Conservation (phyloP, 2,329 filamentous ascomycete genomes). For the Arthroderma sp. region DNA sequence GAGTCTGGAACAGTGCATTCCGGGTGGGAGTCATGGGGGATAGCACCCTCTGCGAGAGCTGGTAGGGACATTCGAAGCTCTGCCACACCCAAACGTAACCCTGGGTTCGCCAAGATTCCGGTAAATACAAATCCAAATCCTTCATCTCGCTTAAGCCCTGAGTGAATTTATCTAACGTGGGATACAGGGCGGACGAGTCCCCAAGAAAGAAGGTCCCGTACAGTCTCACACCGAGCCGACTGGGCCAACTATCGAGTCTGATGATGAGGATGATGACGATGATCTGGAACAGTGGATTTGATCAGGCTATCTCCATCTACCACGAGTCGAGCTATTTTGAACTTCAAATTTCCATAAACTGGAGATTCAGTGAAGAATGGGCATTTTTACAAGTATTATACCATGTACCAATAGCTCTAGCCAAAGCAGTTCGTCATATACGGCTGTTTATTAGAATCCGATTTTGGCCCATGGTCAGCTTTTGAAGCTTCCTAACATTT, state of each 20-base stretch:
- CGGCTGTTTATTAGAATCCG: no score
- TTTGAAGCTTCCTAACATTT: no score
- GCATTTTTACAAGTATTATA: no score
- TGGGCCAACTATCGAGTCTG: conserved; percentile 10
- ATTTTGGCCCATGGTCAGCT: no score
- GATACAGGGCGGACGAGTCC: conserved; percentile 13
- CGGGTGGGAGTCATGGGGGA: conserved; percentile 11
- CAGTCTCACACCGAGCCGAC: conserved; percentile 13
- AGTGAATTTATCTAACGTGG: neutral
- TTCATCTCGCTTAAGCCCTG: neutral
- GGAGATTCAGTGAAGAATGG: no score
- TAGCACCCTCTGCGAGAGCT: neutral
- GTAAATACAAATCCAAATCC: conserved; percentile 6
- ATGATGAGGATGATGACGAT: conserved; percentile 16
- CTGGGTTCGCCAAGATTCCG: conserved; percentile 16
- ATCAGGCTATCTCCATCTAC: neutral
- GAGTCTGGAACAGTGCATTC: conserved; percentile 7
- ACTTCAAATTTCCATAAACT: no score
- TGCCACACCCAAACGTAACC: conserved; percentile 6
- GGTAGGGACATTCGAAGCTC: neutral
- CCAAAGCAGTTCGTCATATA: no score
- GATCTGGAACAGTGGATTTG: conserved; percentile 13
- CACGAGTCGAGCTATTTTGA: no score
- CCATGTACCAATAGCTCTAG: no score
- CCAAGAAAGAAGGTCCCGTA: conserved; percentile 11